Evolutionary conservation across 345 rosid genomes (phyloP), one percentile per base, ranked within the genome.

Genomic region (Erysimum cheiranthoides): DNA sequence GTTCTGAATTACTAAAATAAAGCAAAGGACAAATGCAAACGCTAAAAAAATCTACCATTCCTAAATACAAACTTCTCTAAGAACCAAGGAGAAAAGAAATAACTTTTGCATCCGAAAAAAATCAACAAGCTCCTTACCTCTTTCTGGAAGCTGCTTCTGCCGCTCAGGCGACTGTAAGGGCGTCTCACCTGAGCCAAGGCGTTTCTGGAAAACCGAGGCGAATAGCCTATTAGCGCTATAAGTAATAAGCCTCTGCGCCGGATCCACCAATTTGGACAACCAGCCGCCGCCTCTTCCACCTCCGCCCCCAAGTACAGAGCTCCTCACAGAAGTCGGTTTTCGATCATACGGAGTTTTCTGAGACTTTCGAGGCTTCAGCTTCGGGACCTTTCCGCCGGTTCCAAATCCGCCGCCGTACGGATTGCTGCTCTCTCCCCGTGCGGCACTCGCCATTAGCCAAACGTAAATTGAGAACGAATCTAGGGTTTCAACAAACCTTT

Each of bases 231-330:
- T 86, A 60, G 99, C 99, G 60, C 96, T 73, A n/a, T 88, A 82
- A 42, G 89, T 59, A 65, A 95, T 85, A 57, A 95, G 86, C 68
- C 87, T 70, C 71, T 89, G 98, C 9, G 98, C 97, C 66, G 98
- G 99, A 88, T 92, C 94, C 78, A 95, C 88, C 70, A 95, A 53
- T 83, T 86, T 95, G 75, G 97, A 83, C 30, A 95, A 39, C 99
- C 98, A 95, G 5, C 95, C 89, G 70, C 83, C 78, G 47, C 72
- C 63, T 72, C 78, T 39, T 43, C 28, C 34, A 49, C 71, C 66
- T 36, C 70, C 60, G 6, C 62, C 71, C 13, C 67, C 68, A 68
- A 67, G 42, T 80, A 70, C 63, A 46, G 89, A 39, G 76, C 84
- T 88, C 65, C 90, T 76, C 35, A 77, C 53, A 4, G 87, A 76